Conservation (phyloP, 1,284 basidiomycete genomes). For the Exobasidium rhododendri region DNA sequence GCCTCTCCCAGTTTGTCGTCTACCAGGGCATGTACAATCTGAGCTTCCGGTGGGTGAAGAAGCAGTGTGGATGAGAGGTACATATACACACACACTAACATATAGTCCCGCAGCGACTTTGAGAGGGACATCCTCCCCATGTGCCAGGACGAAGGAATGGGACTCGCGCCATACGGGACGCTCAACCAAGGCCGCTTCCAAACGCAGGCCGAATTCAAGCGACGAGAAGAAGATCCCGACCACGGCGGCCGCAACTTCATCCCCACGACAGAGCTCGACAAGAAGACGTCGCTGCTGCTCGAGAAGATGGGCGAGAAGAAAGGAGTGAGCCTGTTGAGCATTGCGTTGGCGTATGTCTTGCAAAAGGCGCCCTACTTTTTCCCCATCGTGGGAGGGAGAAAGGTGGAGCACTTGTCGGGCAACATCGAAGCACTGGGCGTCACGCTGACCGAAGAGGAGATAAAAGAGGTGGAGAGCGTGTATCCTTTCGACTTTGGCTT, state of each 20-base stretch:
- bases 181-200: constrained; percentile 60
- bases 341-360: background rate
- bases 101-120: constrained; percentile 59
- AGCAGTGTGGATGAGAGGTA: no score
- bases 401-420: constrained; percentile 10
- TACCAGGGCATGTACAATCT: constrained; percentile 64
- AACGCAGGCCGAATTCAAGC: constrained; percentile 16
- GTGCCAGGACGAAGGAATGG: constrained; percentile 59
- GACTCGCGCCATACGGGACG: constrained; percentile 61
- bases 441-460: background rate
- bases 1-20: constrained; percentile 62
- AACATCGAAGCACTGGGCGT: background rate
- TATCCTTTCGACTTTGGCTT: background rate
- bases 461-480: background rate
- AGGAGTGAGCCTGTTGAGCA: background rate
- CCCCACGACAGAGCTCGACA: background rate
- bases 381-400: constrained; percentile 34
- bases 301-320: constrained; percentile 6
- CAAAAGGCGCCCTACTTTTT: constrained; percentile 22
- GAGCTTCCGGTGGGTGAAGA: background rate
- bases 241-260: background rate
- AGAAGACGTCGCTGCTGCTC: background rate
- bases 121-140: constrained; percentile 67
- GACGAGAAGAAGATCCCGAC: background rate
- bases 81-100: no score